Base-by-base conservation (phyloP, 2,329 filamentous ascomycete species). In the Davidsoniella australis region DNA sequence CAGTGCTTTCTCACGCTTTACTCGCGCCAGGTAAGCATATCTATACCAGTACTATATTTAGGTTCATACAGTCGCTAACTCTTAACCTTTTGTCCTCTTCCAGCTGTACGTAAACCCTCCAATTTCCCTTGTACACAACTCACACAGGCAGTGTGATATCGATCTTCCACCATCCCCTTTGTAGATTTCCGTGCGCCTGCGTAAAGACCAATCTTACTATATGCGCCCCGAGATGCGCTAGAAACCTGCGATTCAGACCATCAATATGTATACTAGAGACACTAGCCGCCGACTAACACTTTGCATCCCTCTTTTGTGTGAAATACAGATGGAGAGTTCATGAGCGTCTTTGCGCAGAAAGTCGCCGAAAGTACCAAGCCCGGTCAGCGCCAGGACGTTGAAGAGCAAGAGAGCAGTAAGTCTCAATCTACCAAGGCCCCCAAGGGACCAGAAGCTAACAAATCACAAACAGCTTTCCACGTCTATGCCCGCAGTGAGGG, bases 311-410 rank as follows among this genome's bases (percentile, higher is more conserved):
- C 23, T 29, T 41, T 10, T 20, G 9, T 12, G n/a, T 43, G 17
- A 16, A 23, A 18, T 33, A 12, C 16, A 53, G 51, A 72, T 70
- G 69, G 66, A 61, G 69, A 74, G 57, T 77, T 93, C 71, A 85
- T 94, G 79, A 82, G 78, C 50, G 70, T 94, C 59, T 89, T 93
- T 68, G 76, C 78, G 64, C 85, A 85, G 66, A 89, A 83, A 16
- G 82, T 95, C 45, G 89, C 89, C 54, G 85, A 93, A 66, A 75
- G 85, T 58, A 94, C 86, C 53, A 71, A 72, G 53, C 76, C 81
- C n/a, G 86, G 83, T 49, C 79, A 87, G 65, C 73, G 85, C 62
- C 84, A 93, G 65, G 85, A 87, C 62, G 80, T 94, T 50, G 82
- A 93, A 66, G 79, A 91, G 64, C 76, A 87, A 69, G 78, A 53